phyloP scores from a whole-genome alignment of 2,329 filamentous ascomycete genomes.

The Xenosphaeropsis pyriputrescens region DNA sequence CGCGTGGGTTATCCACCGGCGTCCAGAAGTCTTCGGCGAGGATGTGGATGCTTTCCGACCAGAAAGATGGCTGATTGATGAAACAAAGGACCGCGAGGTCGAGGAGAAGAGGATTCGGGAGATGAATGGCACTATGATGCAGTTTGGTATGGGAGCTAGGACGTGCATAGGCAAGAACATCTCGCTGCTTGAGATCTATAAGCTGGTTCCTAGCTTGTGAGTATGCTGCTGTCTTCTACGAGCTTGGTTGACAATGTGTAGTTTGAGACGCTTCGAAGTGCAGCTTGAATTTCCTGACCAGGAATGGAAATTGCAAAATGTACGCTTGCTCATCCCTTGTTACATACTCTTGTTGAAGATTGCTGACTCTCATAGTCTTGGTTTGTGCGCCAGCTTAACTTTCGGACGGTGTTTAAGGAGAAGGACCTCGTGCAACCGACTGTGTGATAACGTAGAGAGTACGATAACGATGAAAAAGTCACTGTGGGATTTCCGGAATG shows the following conservation, averaged over 20 bases:
- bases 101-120: slow-evolving; percentile 41
- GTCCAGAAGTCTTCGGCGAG: slow-evolving; percentile 50
- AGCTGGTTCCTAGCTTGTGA: slow-evolving; percentile 49
- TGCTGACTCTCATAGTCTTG: slow-evolving; percentile 21
- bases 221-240: slow-evolving; percentile 18
- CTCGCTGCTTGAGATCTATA: slow-evolving; percentile 47
- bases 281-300: slow-evolving; percentile 34
- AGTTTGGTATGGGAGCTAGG: slow-evolving; percentile 57
- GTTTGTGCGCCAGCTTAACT: slow-evolving; percentile 47
- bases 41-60: slow-evolving; percentile 54
- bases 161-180: slow-evolving; percentile 61
- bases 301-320: slow-evolving; percentile 44
- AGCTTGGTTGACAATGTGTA: background rate
- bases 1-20: slow-evolving; percentile 60
- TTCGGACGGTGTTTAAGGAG: slow-evolving; percentile 19
- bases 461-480: no score
- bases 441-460: background rate
- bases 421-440: slow-evolving; percentile 9
- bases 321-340: no score
- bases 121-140: slow-evolving; percentile 58
- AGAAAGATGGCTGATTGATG: slow-evolving; percentile 46
- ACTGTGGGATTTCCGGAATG: no score
- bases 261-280: slow-evolving; percentile 23
- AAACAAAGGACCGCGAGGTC: slow-evolving; percentile 18
- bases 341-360: no score